Base-by-base conservation (phyloP, 805 yeast species). In the Wilhelminamyces savonicus region DNA sequence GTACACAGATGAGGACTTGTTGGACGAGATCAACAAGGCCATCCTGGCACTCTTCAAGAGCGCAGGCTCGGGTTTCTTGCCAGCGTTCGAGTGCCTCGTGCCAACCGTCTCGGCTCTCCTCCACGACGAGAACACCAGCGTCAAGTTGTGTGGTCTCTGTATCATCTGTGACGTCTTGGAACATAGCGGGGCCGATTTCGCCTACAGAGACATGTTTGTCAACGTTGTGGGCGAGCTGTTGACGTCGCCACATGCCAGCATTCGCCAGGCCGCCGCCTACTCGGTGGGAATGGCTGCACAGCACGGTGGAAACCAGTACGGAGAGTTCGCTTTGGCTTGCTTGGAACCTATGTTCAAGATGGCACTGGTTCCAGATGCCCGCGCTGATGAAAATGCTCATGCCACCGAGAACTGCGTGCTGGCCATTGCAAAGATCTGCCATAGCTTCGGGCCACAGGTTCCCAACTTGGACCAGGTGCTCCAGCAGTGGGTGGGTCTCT, bases 341-440 rank as follows among this genome's bases (percentile, higher is more conserved):
- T 62, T 90, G 40, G 85, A 78, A 39, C 76, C 85, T 13, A 69
- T 92, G 55, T 71, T 82, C 46, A 78, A 78, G 42, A 73, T 86
- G 59, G 72, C 81, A 13, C 66, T 75, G 23, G 76, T 77, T 15
- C 87, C 95, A 6, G 94, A 85, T 41, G 80, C 95, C 3, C 77
- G 83, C 39, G 74, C 78, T n/a, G 94, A 84, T 24, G 95, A 83
- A 34, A 86, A 86, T 47, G 56, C 83, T 23, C 71, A 72, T 32
- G 94, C 97, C 4, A 87, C 97, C 2, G 98, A 92, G 55, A 82
- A 82, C 48, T 80, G 86, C 9, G 67, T 80, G 35, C 73, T 84
- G 4, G 76, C 97, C 1, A 79, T 92, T 40, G 90, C 97, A 21
- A 85, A 85, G 53, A 74, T 90, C 7, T 67, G 88, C 37, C 82